Base-by-base conservation (phyloP, 2,329 filamentous ascomycete genomes). In the Fusarium sterilihyphosum region DNA sequence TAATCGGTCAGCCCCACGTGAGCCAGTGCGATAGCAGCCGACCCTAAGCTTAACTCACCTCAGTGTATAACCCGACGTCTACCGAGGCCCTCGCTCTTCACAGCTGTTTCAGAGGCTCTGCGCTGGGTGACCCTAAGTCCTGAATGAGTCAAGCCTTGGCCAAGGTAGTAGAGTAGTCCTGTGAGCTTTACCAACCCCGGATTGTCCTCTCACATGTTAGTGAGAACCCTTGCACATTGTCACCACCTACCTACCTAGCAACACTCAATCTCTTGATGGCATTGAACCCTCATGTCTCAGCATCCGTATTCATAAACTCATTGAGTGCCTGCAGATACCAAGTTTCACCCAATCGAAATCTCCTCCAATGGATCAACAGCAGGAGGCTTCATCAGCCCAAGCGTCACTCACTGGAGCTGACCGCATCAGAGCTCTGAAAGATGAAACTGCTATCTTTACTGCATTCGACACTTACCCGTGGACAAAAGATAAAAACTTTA, bases 401-500 rank as follows among this genome's bases (percentile, higher is more conserved):
- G 59, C 40, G 43, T 58, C 78, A 26, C 70, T 82, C 49, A 66
- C 79, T 7, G 82, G 82, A 66, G 77, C 82, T 29, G 80, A 83
- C 52, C 74, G 80, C 71, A 85, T 85, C 71, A 83, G 83, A 68
- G 82, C 82, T 29, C 81, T 85, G 58, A 80, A 77, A 43, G 80
- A 82, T 65, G 76, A 86, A 61, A 81, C 82, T 70, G 80, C 84
- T 58, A 81, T 91, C 67, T 93, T 90, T 80, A 83, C 85, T 65
- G 88, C 91, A 70, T 88, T 94, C 58, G 90, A 93, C 77, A 82
- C 83, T 31, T 94, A 94, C 78, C 86, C 88, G 24, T 94, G 92
- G 92, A 86, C 86, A 68, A 87, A 88, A 70, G 92, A 94, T 81
- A 85, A 86, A 59, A 89, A 90, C 73, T 94, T 94, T 78, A 90